These are phyloP conservation scores for Schizothecium vesticola DNA, from an alignment of 495 filamentous ascomycete species.

Conservation along the genomic window DNA sequence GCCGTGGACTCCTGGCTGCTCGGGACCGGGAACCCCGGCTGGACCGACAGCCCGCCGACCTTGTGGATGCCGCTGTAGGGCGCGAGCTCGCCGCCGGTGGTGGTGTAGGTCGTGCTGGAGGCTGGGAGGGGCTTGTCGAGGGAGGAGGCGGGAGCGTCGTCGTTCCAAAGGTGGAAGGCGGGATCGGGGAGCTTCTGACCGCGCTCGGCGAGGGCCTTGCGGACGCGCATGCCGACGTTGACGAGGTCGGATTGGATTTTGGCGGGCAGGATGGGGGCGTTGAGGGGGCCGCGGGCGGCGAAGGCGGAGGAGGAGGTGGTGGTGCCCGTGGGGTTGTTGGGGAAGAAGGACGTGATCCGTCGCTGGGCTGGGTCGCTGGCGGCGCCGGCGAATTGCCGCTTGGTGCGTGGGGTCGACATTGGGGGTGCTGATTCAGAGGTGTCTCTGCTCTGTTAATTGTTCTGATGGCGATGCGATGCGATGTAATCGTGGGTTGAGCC, in stretches of 20 bases:
- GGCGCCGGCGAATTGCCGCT: conserved; percentile 48
- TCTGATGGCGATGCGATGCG: not conserved
- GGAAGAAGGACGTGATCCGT: conserved; percentile 48
- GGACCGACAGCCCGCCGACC: conserved; percentile 51
- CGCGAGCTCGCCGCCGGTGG: conserved; percentile 49
- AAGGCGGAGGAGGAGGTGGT: conserved; percentile 2
- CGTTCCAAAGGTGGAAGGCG: conserved; percentile 42
- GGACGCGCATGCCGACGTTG: conserved; percentile 85
- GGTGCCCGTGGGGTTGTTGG: conserved; percentile 11
- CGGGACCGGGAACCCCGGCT: conserved; percentile 21
- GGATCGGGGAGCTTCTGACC: conserved; percentile 52
- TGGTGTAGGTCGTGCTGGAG: conserved; percentile 20
- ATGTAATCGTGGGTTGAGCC: not conserved
- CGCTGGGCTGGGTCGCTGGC: conserved; percentile 45
- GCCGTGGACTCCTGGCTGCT: conserved; percentile 38
- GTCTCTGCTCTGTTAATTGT: not conserved
- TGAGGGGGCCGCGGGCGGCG: conserved; percentile 26
- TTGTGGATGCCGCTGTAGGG: conserved; percentile 75
- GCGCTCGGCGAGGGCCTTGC: conserved; percentile 85
- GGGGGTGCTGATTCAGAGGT: not conserved
- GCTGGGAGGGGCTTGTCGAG: conserved; percentile 2
- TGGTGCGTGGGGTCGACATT: conserved; percentile 43
- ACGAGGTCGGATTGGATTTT: conserved; percentile 72
- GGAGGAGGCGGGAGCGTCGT: not conserved
- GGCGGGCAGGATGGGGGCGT: conserved; percentile 50